Evolutionary conservation across 192 early-diverging fungal genomes (phyloP).

Genomic region (Spizellomyces sp.): DNA sequence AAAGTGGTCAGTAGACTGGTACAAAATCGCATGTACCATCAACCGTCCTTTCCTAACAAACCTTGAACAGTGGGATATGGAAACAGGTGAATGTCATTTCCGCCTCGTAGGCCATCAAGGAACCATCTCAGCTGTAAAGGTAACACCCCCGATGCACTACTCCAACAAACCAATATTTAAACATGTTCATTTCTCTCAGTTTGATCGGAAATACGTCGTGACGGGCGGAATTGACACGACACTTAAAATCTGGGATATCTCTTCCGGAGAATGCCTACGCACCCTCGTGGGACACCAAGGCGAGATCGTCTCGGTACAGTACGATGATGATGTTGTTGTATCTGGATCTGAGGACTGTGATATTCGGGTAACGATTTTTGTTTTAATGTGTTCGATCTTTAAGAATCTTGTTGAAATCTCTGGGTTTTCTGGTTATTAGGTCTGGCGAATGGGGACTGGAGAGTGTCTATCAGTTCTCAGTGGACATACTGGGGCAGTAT

Average conservation of each 20-base stretch:
- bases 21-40: background rate
- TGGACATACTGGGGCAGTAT: conserved; percentile 46
- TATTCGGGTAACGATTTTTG: conserved; percentile 35
- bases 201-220: conserved; percentile 31
- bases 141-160: conserved; percentile 14
- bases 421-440: background rate
- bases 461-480: conserved; percentile 24
- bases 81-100: conserved; percentile 32
- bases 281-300: conserved; percentile 40
- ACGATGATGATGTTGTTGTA: conserved; percentile 28
- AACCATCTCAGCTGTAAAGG: conserved; percentile 48
- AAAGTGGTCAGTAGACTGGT: conserved; percentile 23
- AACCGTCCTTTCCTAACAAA: background rate
- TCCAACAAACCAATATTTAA: background rate
- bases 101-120: conserved; percentile 40
- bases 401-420: background rate
- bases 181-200: conserved; percentile 20
- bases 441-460: conserved; percentile 42
- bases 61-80: conserved; percentile 36
- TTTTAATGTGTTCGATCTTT: background rate
- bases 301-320: conserved; percentile 40
- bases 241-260: conserved; percentile 44
- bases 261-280: conserved; percentile 30
- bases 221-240: conserved; percentile 47
- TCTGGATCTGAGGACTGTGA: conserved; percentile 46